Base-by-base conservation (phyloP, 768 basidiomycete species). In the Lentinula raphanica region DNA sequence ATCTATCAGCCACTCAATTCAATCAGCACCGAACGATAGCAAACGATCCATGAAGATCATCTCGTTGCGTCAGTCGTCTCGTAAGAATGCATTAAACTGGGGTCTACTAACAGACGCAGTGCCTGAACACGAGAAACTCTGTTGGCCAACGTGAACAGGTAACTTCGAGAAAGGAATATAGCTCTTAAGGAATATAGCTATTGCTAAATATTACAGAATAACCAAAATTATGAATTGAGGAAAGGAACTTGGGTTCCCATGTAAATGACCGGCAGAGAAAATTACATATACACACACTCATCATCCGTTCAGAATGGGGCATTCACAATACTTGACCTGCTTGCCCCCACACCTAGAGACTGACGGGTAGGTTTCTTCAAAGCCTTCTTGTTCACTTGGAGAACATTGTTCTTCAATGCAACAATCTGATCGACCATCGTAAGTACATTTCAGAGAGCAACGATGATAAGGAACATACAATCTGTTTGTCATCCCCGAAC, bases 401-500 rank as follows among this genome's bases (percentile, higher is more conserved):
- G 76, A 31, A 99, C 94, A 65, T 99, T 88, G 72, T 98, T 92
- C 69, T 92, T 86, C 60, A 98, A 74, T 5, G 97, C 96, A 57
- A 98, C 96, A 66, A 99, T 91, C 92, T 95, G 66, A n/a, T 36
- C 3, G 5, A 13, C 32, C 45, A 9, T 49, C 23, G 32, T 45
- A n/a, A 58, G 62, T 59, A 28, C 21, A 27, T 48, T 46, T n/a
- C 3, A 19, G 36, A 35, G 15, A 28, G 29, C 55, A n/a, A 25
- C 15, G 28, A 29, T 12, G 36, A 29, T 25, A 50, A 49, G 31
- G 5, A 48, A 77, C 90, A 67, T 65, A 94, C 93, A 68, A 99
- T 98, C 69, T 98, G 88, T 67, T 93, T 91, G 73, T 98, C 95
- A 65, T 96, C 92, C 13, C 94, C 96, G 67, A 95, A 98, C 74